Evolutionary conservation across 2,329 filamentous ascomycete species (phyloP).

Genomic region (Helotiales sp.): DNA sequence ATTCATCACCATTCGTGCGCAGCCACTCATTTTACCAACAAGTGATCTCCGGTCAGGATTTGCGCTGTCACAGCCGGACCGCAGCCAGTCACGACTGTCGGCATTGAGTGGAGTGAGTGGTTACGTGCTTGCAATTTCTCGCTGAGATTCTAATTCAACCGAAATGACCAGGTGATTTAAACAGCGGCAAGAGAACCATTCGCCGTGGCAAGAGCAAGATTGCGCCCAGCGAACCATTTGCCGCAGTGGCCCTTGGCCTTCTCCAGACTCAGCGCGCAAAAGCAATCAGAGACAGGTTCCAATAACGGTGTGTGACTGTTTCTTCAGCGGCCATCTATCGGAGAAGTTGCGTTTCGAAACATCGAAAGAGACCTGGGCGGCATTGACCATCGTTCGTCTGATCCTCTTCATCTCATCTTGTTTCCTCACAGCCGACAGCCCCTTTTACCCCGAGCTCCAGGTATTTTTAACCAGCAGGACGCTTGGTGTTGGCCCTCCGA

Average conservation of each 20-base stretch:
- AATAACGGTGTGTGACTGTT: no score
- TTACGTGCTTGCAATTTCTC: slow-evolving; percentile 22
- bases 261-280: background rate
- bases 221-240: background rate
- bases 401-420: slow-evolving; percentile 7
- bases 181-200: slow-evolving; percentile 7
- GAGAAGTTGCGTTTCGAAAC: no score
- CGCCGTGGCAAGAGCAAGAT: no score
- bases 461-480: background rate
- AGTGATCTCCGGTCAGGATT: slow-evolving; percentile 10
- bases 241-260: background rate
- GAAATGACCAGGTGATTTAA: slow-evolving; percentile 19
- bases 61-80: background rate
- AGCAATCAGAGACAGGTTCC: background rate
- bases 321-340: no score
- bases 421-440: background rate
- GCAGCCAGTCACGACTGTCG: slow-evolving; percentile 1
- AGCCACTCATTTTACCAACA: background rate
- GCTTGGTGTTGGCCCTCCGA: background rate
- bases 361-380: background rate
- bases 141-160: slow-evolving; percentile 22
- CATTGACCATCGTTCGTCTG: background rate
- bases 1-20: background rate
- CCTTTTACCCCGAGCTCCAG: background rate
- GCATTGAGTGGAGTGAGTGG: slow-evolving; percentile 5